Conservation (phyloP, 805 yeast genomes). For the Wickerhamiella galacta region DNA sequence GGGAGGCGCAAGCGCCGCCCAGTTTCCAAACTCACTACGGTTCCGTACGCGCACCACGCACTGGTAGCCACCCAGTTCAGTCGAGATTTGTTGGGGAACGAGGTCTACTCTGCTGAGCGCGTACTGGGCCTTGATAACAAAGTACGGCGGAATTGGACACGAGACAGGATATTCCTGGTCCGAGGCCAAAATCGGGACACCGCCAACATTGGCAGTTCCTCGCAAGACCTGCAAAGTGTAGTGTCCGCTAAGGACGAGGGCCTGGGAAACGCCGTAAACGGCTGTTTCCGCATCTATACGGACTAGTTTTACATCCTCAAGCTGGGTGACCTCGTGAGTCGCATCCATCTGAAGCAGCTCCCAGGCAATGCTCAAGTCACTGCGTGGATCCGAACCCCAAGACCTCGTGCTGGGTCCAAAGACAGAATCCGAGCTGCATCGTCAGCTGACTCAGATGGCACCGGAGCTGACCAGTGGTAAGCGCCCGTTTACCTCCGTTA, state of each 20-base stretch:
- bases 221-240: conserved; percentile 16
- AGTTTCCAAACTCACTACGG: neutral
- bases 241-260: conserved; percentile 18
- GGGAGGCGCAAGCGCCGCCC: conserved; percentile 15
- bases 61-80: neutral
- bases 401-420: no score
- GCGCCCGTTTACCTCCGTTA: no score
- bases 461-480: no score
- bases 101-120: neutral
- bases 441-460: no score
- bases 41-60: conserved; percentile 6
- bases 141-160: conserved; percentile 14
- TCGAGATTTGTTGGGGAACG: conserved; percentile 1
- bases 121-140: conserved; percentile 8
- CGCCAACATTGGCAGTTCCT: conserved; percentile 19
- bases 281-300: neutral
- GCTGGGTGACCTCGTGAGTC: no score
- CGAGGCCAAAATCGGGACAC: conserved; percentile 10
- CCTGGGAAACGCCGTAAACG: conserved; percentile 6
- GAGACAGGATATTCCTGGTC: conserved; percentile 4
- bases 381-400: no score
- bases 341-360: no score
- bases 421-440: no score
- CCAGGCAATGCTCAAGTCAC: no score
- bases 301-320: no score